Conservation (phyloP, 2,329 filamentous ascomycete species). For the Penicillium sp. region DNA sequence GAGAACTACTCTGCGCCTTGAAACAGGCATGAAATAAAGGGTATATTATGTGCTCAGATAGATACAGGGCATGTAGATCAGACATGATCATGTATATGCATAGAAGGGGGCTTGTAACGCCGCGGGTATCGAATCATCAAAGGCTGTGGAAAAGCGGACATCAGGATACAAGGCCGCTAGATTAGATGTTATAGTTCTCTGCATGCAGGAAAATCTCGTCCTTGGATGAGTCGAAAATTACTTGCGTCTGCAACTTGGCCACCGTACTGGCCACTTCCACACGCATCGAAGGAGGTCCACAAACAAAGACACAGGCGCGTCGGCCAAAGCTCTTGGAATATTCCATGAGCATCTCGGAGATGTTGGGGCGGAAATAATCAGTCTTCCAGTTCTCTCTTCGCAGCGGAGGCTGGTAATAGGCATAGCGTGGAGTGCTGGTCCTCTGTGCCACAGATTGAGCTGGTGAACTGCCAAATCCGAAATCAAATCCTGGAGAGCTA, state of each 20-base stretch:
- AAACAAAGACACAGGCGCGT: slow-evolving; percentile 88
- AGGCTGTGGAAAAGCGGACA: slow-evolving; percentile 3
- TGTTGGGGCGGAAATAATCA: slow-evolving; percentile 87
- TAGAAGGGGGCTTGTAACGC: slow-evolving; percentile 5
- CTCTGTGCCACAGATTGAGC: slow-evolving; percentile 82
- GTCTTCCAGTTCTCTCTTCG: slow-evolving; percentile 80
- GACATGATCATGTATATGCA: slow-evolving; percentile 4
- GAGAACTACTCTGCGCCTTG: no score
- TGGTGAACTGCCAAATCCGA: slow-evolving; percentile 75
- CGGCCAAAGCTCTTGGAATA: slow-evolving; percentile 81
- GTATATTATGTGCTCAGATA: not conserved
- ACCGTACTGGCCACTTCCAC: slow-evolving; percentile 86
- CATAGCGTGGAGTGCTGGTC: slow-evolving; percentile 80
- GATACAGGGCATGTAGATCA: not conserved
- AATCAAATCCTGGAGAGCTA: slow-evolving; percentile 58
- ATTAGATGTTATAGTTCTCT: slow-evolving; percentile 87
- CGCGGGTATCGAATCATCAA: slow-evolving; percentile 23
- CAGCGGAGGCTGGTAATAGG: slow-evolving; percentile 65
- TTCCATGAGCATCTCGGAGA: slow-evolving; percentile 83
- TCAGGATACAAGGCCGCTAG: not conserved
- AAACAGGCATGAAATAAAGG: no score
- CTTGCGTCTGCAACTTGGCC: slow-evolving; percentile 77
- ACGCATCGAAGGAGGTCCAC: slow-evolving; percentile 84
- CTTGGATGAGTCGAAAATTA: slow-evolving; percentile 75
- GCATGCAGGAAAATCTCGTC: slow-evolving; percentile 95